Evolutionary conservation across 306 rosid species (phyloP).

Genomic region (Trifolium repens): DNA sequence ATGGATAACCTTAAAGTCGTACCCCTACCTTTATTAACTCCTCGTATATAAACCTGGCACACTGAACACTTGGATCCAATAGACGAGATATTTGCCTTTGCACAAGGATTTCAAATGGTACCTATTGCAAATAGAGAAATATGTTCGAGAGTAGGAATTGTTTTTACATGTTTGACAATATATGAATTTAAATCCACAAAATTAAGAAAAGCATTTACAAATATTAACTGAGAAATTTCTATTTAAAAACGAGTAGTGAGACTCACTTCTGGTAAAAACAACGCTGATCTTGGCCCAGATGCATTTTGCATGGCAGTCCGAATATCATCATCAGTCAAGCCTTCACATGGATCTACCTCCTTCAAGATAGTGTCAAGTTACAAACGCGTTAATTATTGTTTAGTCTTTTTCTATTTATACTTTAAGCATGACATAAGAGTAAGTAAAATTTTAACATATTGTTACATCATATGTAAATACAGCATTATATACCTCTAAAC

Average conservation of each 20-base stretch:
- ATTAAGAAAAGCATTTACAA: neutral
- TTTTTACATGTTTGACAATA: neutral
- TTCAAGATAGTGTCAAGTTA: constrained; percentile 48
- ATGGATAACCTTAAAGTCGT: constrained; percentile 15
- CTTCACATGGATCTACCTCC: constrained; percentile 99
- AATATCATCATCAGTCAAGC: constrained; percentile 94
- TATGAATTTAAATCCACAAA: constrained; percentile 14
- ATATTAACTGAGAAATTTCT: neutral
- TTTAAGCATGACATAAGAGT: constrained; percentile 19
- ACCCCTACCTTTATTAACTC: constrained; percentile 83
- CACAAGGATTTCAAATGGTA: constrained; percentile 94
- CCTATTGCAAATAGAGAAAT: constrained; percentile 53
- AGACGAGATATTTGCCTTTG: constrained; percentile 91
- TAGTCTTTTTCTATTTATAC: too few relatives aligned
- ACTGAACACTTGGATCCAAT: constrained; percentile 98
- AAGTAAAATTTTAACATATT: neutral
- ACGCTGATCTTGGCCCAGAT: constrained; percentile 90
- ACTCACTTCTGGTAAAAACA: constrained; percentile 96
- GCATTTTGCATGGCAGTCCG: constrained; percentile 99
- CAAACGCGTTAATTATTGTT: too few relatives aligned
- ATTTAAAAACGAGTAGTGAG: neutral
- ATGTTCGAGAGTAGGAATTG: constrained; percentile 4
- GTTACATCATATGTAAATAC: constrained; percentile 3
- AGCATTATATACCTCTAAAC: constrained; percentile 79
- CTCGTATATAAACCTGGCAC: constrained; percentile 96